Base-by-base conservation (phyloP, 441 rosid genomes). In the Metrosideros polymorpha region DNA sequence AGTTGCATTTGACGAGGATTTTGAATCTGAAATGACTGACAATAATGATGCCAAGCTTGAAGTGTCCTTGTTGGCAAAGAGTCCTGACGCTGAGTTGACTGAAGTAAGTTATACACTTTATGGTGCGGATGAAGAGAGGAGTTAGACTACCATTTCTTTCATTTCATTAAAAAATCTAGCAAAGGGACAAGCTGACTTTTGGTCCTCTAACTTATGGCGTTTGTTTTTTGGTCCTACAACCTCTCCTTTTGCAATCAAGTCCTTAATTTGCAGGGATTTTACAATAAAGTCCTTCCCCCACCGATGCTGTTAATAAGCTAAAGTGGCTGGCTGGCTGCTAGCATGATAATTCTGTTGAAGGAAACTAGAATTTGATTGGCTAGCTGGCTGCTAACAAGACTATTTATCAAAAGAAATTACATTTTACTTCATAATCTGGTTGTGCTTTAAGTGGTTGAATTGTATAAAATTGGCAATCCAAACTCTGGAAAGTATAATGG, bases 1-100 rank as follows among this genome's bases (percentile, higher is more conserved):
- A 98, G 99, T 98, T 92, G 98, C 98, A 87, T 98, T 96, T 92
- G 99, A 98, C 85, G 99, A 98, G 93, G 99, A 98, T 93, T 98
- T 98, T 93, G 99, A 98, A 92, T 97, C 95, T 84, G 99, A 98
- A 91, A 90, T 96, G 89, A 85, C 91, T 86, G 99, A 95, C 87
- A 98, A 95, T 92, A 90, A 76, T 76, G 98, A 96, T 89, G 98
- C 99, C 84, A 95, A 91, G 91, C 93, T 88, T 82, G 99, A 98
- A 94, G 96, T 98, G 87, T 93, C 97, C 71, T 85, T 94, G 50
- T 89, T 98, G 90, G 93, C 95, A 39, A 92, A 92, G 90, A 92
- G 89, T 88, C 94, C 97, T 45, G 97, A 93, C 57, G 92, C 95
- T 53, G 99, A 94, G 91, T 89, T 98, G 92, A 94, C 99, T 84